Base-by-base conservation (phyloP, 208 protist genomes). In the Acanthamoeba castellanii region DNA sequence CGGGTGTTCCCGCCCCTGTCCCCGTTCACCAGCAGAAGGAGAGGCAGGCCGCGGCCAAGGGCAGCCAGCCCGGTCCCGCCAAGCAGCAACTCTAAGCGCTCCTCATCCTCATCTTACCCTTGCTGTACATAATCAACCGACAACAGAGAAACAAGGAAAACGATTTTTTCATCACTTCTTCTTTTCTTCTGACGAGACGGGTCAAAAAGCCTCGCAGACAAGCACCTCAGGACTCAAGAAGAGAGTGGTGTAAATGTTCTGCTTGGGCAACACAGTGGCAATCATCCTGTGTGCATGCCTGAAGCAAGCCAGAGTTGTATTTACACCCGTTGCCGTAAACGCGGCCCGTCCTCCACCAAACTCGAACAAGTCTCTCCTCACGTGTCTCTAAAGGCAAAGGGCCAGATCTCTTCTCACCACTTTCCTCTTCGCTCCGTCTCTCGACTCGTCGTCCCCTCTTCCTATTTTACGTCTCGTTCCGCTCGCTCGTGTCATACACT, bases 351-450 rank as follows among this genome's bases (percentile, higher is more conserved):
- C 14, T 64, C 57, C 20, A 64, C 22, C 14, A 27, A 16, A 68
- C 27, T 13, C 61, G 13, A 68, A 25, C 61, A 68, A 25, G 20
- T 64, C 57, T 64, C 57, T 64, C 22, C 20, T 70, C 61, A 22
- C n/a, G 25, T 13, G 61, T 30, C n/a, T 25, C n/a, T n/a, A 74
- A 74, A 34, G 66, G 66, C 25, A n/a, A 70, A 59, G 52, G 52
- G 52, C 52, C 52, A 81, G 72, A 45, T 81, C 72, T 81, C 72
- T 81, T 81, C 72, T 81, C 72, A 81, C 72, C 72, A 47, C 72
- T 81, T 81, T 30, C 32, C 13, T 30, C 22, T 14, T 18, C 72
- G 14, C 72, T 45, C 72, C 34, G 4, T 37, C 72, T 47, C 25
- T n/a, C 32, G 45, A 9, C n/a, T 74, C 66, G 13, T 37, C n/a